Conservation (phyloP, 345 rosid species). For the Lepidium aucheri region DNA sequence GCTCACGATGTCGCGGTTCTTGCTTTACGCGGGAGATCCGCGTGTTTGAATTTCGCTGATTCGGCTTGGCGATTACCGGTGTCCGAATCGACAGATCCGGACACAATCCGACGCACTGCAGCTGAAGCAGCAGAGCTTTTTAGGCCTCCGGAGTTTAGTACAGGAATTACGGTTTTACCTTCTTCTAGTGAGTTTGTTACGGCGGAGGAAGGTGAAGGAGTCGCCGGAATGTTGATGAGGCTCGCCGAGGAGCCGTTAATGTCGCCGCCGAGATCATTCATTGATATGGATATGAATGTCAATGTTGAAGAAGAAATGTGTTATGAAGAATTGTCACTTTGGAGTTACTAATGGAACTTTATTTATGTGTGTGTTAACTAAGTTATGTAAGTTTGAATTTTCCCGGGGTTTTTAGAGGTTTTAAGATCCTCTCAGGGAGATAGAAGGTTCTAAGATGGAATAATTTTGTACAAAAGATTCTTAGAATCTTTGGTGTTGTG, state of each 20-base stretch:
- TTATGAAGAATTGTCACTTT: conserved; percentile 25
- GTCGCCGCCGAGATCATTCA: conserved; percentile 43
- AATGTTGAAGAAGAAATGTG: conserved; percentile 18
- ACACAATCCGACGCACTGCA: conserved; percentile 39
- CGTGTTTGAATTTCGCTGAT: conserved; percentile 62
- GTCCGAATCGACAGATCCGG: conserved; percentile 33
- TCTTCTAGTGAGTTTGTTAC: neutral
- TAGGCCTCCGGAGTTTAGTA: conserved; percentile 25
- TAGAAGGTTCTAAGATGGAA: neutral
- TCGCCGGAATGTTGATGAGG: neutral
- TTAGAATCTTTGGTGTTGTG: conserved; percentile 6
- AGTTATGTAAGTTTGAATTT: neutral
- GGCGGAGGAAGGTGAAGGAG: neutral
- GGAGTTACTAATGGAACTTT: conserved; percentile 19
- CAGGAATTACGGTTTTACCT: conserved; percentile 9
- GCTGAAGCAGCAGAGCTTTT: conserved; percentile 43
- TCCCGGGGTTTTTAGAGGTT: neutral
- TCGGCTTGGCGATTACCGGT: conserved; percentile 48
- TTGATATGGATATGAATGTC: neutral
- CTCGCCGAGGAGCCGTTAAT: conserved; percentile 59
- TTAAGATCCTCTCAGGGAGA: neutral
- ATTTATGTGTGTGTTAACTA: neutral
- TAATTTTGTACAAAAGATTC: conserved; percentile 12
- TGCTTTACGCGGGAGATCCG: conserved; percentile 48
- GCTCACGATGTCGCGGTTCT: conserved; percentile 73